phyloP scores from a whole-genome alignment of 768 basidiomycete genomes.

The Gyrodon lividus region DNA sequence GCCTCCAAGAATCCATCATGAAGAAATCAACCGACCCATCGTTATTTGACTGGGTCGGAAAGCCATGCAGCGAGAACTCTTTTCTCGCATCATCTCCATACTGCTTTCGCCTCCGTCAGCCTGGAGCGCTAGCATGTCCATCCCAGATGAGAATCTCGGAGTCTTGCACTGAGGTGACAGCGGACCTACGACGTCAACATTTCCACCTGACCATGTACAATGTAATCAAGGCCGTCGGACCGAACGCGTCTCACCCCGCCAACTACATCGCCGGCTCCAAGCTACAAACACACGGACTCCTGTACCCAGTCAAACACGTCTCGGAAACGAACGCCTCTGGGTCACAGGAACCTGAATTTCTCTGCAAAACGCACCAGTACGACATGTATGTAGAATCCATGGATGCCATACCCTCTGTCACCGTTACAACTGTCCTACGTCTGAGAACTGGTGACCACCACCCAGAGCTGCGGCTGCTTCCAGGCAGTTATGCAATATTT shows the following conservation, averaged over 20 bases:
- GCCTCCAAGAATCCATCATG: conserved; percentile 7
- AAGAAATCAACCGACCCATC: background rate
- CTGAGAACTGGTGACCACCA: background rate
- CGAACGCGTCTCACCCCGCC: background rate
- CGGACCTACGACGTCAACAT: background rate
- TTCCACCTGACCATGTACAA: background rate
- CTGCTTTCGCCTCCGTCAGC: background rate
- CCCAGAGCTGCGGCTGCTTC: background rate
- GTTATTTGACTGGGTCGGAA: background rate
- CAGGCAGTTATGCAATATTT: background rate
- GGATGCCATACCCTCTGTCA: background rate
- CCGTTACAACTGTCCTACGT: background rate
- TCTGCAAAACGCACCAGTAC: background rate
- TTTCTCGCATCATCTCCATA: background rate
- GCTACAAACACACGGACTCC: background rate
- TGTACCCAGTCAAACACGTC: background rate
- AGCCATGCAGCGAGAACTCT: background rate
- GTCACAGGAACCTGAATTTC: background rate
- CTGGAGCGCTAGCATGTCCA: background rate
- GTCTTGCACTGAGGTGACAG: background rate
- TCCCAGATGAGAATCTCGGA: background rate
- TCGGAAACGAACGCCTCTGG: background rate
- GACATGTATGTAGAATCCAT: background rate
- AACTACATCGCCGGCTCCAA: background rate
- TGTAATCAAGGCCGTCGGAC: background rate